A percentile compares a stretch with the other conserved stretches of the same genome.
Evolutionary conservation across 345 rosid genomes (phyloP).

Genomic region (Ceriops zippeliana): DNA sequence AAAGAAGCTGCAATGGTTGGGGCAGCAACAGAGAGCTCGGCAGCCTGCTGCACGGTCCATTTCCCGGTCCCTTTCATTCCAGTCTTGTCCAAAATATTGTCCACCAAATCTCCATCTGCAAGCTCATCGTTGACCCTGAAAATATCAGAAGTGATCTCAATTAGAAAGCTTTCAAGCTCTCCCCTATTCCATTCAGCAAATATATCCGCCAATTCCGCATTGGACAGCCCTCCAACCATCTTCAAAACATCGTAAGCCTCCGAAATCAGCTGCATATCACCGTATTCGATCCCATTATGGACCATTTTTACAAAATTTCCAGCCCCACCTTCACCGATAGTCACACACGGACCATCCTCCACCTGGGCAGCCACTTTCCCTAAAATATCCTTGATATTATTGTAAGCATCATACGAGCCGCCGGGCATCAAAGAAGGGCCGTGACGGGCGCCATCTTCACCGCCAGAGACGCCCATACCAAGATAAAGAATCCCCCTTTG

Average conservation of each 20-base stretch:
- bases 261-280: neutral
- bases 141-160: slow-evolving; percentile 5
- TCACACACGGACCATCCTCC: slow-evolving; percentile 4
- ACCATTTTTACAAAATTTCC: slow-evolving; percentile 1
- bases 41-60: slow-evolving; percentile 2
- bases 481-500: neutral
- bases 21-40: slow-evolving; percentile 1
- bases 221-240: neutral
- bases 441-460: slow-evolving; percentile 16
- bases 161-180: slow-evolving; percentile 5
- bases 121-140: slow-evolving; percentile 4
- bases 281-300: neutral
- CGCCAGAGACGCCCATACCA: slow-evolving; percentile 10
- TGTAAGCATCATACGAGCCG: slow-evolving; percentile 6
- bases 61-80: slow-evolving; percentile 5
- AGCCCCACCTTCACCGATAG: neutral
- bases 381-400: slow-evolving; percentile 3
- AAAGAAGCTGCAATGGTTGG: neutral
- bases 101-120: neutral
- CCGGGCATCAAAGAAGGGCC: slow-evolving; percentile 18
- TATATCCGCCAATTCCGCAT: neutral
- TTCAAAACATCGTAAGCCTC: slow-evolving; percentile 1
- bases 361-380: slow-evolving; percentile 2
- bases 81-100: neutral
- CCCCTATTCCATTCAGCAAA: neutral